Evolutionary conservation across 495 filamentous ascomycete genomes (phyloP).

Genomic region (Podospora didyma): DNA sequence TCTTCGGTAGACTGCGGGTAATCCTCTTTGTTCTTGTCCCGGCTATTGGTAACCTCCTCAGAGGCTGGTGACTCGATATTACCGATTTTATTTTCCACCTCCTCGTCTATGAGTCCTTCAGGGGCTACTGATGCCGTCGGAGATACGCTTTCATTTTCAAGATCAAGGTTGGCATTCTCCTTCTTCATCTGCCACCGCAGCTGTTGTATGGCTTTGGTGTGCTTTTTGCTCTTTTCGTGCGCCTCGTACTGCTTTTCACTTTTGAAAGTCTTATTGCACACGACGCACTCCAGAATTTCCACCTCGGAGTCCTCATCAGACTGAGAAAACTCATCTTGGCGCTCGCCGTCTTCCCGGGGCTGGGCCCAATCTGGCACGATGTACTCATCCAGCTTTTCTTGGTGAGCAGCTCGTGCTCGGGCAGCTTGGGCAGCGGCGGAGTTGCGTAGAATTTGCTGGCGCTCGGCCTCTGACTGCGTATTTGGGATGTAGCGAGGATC

Average conservation of each 20-base stretch:
- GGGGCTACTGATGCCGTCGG: background rate
- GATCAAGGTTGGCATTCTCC: constrained; percentile 59
- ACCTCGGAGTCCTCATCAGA: constrained; percentile 54
- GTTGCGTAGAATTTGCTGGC: constrained; percentile 74
- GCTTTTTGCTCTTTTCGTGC: constrained; percentile 97
- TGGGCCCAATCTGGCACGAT: constrained; percentile 76
- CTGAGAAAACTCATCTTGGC: constrained; percentile 37
- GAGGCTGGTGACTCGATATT: background rate
- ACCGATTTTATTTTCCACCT: background rate
- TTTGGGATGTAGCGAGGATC: constrained; percentile 75
- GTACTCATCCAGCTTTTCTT: constrained; percentile 61
- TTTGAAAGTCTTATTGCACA: constrained; percentile 89
- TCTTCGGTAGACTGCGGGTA: background rate
- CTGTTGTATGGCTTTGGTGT: constrained; percentile 76
- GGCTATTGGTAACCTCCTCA: background rate
- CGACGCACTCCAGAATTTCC: constrained; percentile 80
- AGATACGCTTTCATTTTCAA: constrained; percentile 34
- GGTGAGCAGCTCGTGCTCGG: constrained; percentile 73
- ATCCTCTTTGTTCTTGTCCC: background rate
- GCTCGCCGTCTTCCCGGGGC: constrained; percentile 43
- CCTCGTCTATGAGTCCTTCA: constrained; percentile 5
- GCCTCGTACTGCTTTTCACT: constrained; percentile 86
- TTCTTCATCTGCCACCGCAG: constrained; percentile 77
- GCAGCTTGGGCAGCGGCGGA: constrained; percentile 81
- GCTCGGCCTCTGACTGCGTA: constrained; percentile 69